Base-by-base conservation (phyloP, 495 filamentous ascomycete species). In the Penicillium chermesinum region DNA sequence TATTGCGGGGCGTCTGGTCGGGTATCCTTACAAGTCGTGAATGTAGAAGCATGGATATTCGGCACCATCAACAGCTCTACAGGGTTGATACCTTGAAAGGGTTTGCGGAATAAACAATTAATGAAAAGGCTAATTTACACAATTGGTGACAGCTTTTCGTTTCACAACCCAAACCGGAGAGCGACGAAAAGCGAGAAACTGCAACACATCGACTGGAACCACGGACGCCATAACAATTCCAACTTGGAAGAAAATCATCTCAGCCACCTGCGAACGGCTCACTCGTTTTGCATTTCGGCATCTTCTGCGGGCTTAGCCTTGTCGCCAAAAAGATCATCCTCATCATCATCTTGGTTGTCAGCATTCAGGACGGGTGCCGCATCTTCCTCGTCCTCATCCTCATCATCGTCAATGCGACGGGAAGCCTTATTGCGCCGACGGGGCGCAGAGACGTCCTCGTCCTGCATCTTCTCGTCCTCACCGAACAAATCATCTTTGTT, bases 331-430 rank as follows among this genome's bases (percentile, higher is more conserved):
- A 65, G 39, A 6, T 58, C 61, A 30, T 60, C 62, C 5, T 61
- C 55, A 9, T 58, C 52, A 8, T 62, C 62, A 3, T 61, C 55
- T 3, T 56, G 53, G 3, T 57, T 38, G 7, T 12, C 52, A 32
- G n/a, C 34, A 44, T 38, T 54, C 22, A 38, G 44, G 15, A 32
- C 48, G 16, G 41, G 38, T 32, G 33, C 52, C 16, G 44, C 53
- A 39, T 61, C 61, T 5, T 64, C 63, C 18, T 69, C 67, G 0
- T 74, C 71, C 5, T 74, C 71, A 2, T 74, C 70, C 7, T 71
- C 70, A 36, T 75, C 72, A 53, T 75, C 70, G 0, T 65, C 66
- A 50, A 75, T 61, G 25, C 67, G 67, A 25, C 66, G 65, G 36
- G 57, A 57, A 15, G 52, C 54, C 42, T 72, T 70, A 12, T 51